phyloP scores from a whole-genome alignment of 73 alveolate genomes.

The Stentor coeruleus region DNA sequence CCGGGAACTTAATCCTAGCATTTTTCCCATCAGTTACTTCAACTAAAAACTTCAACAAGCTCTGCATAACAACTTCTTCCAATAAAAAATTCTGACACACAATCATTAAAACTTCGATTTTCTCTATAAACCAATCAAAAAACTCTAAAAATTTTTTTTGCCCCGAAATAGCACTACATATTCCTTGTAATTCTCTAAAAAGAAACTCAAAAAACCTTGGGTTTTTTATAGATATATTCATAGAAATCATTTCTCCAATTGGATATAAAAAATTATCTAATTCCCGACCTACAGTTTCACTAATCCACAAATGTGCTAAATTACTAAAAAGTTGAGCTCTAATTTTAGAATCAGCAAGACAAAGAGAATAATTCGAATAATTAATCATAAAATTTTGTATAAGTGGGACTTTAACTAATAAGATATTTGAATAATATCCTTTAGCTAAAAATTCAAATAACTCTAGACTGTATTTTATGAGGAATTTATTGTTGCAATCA shows the following conservation, averaged over 20 bases:
- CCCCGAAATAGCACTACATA: background rate
- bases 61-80: background rate
- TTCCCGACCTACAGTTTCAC: background rate
- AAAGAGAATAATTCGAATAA: background rate
- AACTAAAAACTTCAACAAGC: background rate
- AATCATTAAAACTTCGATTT: background rate
- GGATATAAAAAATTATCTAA: background rate
- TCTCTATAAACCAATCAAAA: background rate
- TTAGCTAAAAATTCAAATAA: conserved; percentile 2
- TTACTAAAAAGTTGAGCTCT: background rate
- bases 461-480: background rate
- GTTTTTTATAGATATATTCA: no score
- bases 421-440: background rate
- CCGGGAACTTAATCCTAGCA: background rate
- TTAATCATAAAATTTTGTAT: background rate
- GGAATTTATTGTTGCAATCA: background rate
- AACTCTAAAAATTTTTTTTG: background rate
- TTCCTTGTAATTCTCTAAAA: conserved; percentile 29
- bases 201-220: background rate
- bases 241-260: background rate
- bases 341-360: background rate
- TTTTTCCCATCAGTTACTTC: background rate
- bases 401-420: background rate
- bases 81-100: background rate
- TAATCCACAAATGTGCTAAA: background rate